Base-by-base conservation (phyloP, 2,329 filamentous ascomycete species). In the Clonostachys rhizophaga region DNA sequence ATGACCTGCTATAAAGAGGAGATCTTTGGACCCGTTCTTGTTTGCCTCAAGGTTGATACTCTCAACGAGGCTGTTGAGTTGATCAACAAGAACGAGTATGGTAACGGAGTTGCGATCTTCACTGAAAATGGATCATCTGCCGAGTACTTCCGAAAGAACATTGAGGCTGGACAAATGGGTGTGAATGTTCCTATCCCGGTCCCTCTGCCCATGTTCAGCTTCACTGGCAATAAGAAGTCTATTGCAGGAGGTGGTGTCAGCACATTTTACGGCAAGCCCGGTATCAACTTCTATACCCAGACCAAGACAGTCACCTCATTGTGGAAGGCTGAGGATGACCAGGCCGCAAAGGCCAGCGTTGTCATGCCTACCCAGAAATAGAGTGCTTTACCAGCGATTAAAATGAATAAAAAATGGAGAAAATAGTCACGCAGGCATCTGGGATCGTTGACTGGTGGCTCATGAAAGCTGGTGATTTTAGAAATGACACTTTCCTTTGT, bases 241-340 rank as follows among this genome's bases (percentile, higher is more conserved):
- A 76, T 96, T 42, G 91, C 91, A 0, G 91, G 91, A 46, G 90
- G 90, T 40, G 91, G 91, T 49, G 86, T 87, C 14, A 92, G 81
- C 66, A 94, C 89, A 14, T 96, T 96, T 65, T 96, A 96, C 67
- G 91, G 91, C 51, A 87, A 89, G 67, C 87, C 89, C 1, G 91
- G 91, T 14, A 65, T 96, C 58, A 81, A 86, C 56, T 96, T 96
- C 63, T 96, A 92, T 66, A 96, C 91, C 2, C 91, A 96, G 71
- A 80, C 86, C 63, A 95, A 96, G 86, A 96, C 91, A 3, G 91
- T 96, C 35, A 96, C 91, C 45, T 86, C 88, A 7, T 40, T 16
- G n/a, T 40, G 37, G 37, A 16, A n/a, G 17, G n/a, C 37, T 8
- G 37, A 40, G 17, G 37, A 40, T 40, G 37, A 30, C 24, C 24